Conservation (phyloP, 2,329 filamentous ascomycete species). For the Coleophoma crateriformis region DNA sequence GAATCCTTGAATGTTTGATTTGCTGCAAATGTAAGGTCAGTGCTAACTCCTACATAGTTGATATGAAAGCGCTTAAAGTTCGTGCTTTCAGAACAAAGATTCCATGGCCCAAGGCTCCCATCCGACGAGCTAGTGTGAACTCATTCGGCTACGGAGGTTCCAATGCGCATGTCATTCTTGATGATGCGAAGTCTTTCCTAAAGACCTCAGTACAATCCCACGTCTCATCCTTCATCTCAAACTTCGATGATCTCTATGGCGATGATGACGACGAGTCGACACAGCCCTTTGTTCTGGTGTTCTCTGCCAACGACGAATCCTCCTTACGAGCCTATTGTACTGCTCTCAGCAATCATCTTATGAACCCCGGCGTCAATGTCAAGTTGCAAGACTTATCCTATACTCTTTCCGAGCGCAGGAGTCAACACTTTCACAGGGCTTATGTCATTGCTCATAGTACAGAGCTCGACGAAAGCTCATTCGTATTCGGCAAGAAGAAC, state of each 20-base stretch:
- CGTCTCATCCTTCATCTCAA: slow-evolving; percentile 2
- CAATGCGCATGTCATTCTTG: slow-evolving; percentile 36
- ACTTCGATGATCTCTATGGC: slow-evolving; percentile 1
- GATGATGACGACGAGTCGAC: slow-evolving; percentile 1
- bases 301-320: slow-evolving; percentile 16
- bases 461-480: not conserved
- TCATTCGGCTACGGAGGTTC: slow-evolving; percentile 35
- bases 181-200: slow-evolving; percentile 16
- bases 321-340: slow-evolving; percentile 18
- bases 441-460: slow-evolving; percentile 8
- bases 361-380: slow-evolving; percentile 9
- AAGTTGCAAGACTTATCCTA: slow-evolving; percentile 15
- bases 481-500: not conserved
- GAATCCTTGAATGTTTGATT: not conserved
- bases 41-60: not conserved
- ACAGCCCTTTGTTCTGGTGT: slow-evolving; percentile 9
- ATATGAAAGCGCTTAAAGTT: not conserved
- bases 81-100: not conserved
- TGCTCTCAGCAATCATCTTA: slow-evolving; percentile 13
- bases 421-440: slow-evolving; percentile 11
- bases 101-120: not conserved
- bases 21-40: not conserved
- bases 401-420: slow-evolving; percentile 15
- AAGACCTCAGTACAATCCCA: not conserved
- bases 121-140: slow-evolving; percentile 20